These are phyloP conservation scores for Mycena albidolilacea DNA, from an alignment of 768 basidiomycete genomes.

Conservation along the genomic window DNA sequence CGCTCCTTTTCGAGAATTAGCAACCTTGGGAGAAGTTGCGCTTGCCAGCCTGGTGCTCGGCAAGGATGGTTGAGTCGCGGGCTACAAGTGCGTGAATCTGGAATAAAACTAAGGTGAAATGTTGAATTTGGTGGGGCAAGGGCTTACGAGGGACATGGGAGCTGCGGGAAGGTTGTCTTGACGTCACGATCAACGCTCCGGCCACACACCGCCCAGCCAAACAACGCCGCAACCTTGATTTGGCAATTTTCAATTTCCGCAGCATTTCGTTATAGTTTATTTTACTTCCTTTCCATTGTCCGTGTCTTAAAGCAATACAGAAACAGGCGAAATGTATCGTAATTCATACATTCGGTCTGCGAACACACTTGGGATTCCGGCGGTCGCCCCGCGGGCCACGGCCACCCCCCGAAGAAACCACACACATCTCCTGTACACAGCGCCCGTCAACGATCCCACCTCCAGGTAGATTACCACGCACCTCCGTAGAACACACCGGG, in stretches of 20 bases:
- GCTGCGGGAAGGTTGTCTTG: conserved; percentile 1
- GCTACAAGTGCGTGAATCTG: conserved; percentile 92
- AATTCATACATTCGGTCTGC: conserved; percentile 8
- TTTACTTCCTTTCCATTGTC: too few relatives aligned
- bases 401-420: background rate
- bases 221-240: background rate
- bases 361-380: conserved; percentile 17
- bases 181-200: conserved; percentile 15
- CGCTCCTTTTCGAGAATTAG: conserved; percentile 26
- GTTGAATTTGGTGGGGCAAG: too few relatives aligned
- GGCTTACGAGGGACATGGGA: conserved; percentile 54
- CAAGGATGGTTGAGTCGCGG: conserved; percentile 83
- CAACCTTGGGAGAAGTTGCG: conserved; percentile 92
- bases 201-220: conserved; percentile 1
- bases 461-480: background rate
- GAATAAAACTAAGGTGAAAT: background rate
- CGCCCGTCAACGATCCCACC: too few relatives aligned
- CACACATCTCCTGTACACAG: conserved; percentile 4
- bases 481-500: conserved; percentile 20
- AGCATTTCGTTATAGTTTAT: too few relatives aligned
- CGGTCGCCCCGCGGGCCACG: background rate
- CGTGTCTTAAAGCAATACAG: too few relatives aligned
- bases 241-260: background rate
- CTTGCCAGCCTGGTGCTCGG: conserved; percentile 85
- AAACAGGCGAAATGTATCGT: too few relatives aligned